Percentiles rank a stretch among this genome's conserved stretches.
phyloP scores from a whole-genome alignment of 2,329 filamentous ascomycete genomes.

The Rosellinia necatrix region DNA sequence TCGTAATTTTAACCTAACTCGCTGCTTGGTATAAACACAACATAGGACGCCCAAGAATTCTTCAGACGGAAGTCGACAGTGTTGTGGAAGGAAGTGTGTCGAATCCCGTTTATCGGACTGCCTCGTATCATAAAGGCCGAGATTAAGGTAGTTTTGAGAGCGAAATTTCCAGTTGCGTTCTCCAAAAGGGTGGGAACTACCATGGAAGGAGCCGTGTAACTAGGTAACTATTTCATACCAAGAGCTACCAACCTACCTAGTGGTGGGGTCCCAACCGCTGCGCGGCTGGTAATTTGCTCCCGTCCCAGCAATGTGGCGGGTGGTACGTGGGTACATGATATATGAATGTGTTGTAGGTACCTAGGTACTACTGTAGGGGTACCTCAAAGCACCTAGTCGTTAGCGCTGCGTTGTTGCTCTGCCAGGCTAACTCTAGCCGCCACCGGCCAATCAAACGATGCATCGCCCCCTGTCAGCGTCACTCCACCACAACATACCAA shows the following conservation, averaged over 20 bases:
- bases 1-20: constrained; percentile 36
- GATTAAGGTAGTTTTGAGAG: neutral
- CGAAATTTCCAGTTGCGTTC: neutral
- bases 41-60: neutral
- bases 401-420: constrained; percentile 44
- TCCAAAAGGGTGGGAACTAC: neutral
- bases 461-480: constrained; percentile 28
- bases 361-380: neutral
- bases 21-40: neutral
- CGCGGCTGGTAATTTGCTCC: no score
- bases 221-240: no score
- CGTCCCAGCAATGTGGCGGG: constrained; percentile 2
- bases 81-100: neutral
- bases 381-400: constrained; percentile 13
- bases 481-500: constrained; percentile 49
- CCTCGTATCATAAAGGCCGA: no score
- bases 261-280: no score
- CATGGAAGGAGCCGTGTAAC: neutral
- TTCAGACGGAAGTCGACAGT: neutral
- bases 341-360: neutral
- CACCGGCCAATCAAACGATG: constrained; percentile 44
- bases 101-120: neutral
- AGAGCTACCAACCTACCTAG: no score
- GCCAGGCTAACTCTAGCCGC: constrained; percentile 39
- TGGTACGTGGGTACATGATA: no score